phyloP scores from a whole-genome alignment of 371 early-diverging fungal species.

The Mucor mucedo region DNA sequence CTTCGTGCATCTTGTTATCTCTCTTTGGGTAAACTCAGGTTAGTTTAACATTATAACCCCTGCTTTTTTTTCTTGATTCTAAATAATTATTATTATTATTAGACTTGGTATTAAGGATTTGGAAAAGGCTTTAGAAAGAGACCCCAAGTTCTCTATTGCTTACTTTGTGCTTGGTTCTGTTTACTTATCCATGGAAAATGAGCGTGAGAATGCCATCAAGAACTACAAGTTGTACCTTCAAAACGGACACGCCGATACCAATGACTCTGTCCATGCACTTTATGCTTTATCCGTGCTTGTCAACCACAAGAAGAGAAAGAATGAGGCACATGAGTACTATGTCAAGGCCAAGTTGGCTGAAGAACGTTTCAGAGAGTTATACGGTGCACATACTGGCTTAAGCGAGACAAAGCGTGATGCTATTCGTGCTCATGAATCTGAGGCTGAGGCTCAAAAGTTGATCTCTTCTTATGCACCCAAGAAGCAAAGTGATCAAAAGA shows the following conservation, averaged over 20 bases:
- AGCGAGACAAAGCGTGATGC: constrained; percentile 68
- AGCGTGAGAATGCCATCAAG: constrained; percentile 59
- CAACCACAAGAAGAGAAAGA: constrained; percentile 58
- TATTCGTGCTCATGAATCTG: constrained; percentile 47
- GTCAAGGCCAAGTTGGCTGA: constrained; percentile 61
- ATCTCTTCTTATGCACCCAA: constrained; percentile 41
- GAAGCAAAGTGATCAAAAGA: constrained; percentile 41
- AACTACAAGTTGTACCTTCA: constrained; percentile 62
- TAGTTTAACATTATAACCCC: constrained; percentile 3
- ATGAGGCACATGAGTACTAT: constrained; percentile 58
- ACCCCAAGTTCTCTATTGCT: constrained; percentile 58
- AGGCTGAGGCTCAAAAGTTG: constrained; percentile 43
- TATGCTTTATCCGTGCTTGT: constrained; percentile 62
- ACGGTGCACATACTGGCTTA: constrained; percentile 59
- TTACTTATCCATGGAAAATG: constrained; percentile 55
- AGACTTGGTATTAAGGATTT: constrained; percentile 66
- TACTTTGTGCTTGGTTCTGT: constrained; percentile 66
- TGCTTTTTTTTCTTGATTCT: not conserved
- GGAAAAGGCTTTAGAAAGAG: constrained; percentile 55
- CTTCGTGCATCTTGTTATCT: constrained; percentile 69
- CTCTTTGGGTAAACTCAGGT: constrained; percentile 59
- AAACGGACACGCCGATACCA: constrained; percentile 62
- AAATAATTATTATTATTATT: not conserved
- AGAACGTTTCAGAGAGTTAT: constrained; percentile 59
- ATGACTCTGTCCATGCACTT: constrained; percentile 60